These are phyloP conservation scores for Lepiota subincarnata DNA, from an alignment of 768 basidiomycete genomes.

Conservation along the genomic window DNA sequence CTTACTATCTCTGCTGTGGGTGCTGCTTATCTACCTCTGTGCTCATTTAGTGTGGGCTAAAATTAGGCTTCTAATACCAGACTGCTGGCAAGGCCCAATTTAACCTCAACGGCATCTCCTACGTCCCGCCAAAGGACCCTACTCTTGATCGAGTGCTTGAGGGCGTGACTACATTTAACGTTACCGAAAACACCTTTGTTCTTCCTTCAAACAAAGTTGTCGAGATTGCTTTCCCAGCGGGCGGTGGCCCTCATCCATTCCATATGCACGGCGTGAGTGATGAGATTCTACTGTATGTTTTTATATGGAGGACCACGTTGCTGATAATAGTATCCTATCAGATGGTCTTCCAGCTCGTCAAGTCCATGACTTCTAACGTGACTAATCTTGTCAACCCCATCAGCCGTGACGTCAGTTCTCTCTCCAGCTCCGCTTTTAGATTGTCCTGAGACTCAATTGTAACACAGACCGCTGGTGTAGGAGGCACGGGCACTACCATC, in stretches of 20 bases:
- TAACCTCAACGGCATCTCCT: constrained; percentile 28
- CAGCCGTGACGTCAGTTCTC: constrained; percentile 51
- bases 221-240: constrained; percentile 22
- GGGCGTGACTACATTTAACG: constrained; percentile 19
- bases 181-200: constrained; percentile 23
- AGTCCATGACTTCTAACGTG: constrained; percentile 21
- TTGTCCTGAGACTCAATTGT: no score
- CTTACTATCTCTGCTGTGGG: constrained; percentile 27
- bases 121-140: constrained; percentile 20
- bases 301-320: no score
- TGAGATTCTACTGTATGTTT: background rate
- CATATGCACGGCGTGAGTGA: constrained; percentile 14
- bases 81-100: constrained; percentile 18
- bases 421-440: background rate
- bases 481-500: constrained; percentile 16
- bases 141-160: constrained; percentile 24
- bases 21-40: constrained; percentile 11
- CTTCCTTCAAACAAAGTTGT: constrained; percentile 23
- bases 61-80: background rate
- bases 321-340: background rate
- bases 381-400: constrained; percentile 52
- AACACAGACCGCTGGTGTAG: constrained; percentile 13
- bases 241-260: constrained; percentile 16
- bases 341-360: constrained; percentile 18
- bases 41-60: constrained; percentile 1